Percentiles rank a stretch among this genome's conserved stretches.
Conservation (phyloP, 768 basidiomycete species). For the Boletales sp. region DNA sequence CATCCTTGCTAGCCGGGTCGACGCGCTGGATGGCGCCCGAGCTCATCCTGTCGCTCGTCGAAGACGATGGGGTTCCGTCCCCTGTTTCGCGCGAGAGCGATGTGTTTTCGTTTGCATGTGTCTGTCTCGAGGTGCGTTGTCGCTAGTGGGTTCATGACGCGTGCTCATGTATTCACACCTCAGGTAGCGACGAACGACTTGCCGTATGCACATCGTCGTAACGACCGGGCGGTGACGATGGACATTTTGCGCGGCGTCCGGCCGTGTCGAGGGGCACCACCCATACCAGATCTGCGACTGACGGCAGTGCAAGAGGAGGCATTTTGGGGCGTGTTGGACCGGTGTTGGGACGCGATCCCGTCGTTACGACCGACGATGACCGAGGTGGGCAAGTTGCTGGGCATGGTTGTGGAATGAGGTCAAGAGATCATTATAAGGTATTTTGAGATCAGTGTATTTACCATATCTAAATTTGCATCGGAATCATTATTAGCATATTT, state of each 20-base stretch:
- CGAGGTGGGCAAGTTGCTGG: conserved; percentile 26
- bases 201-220: conserved; percentile 51
- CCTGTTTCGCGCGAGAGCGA: conserved; percentile 51
- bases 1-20: conserved; percentile 33
- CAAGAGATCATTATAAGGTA: too few relatives aligned
- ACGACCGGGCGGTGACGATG: conserved; percentile 53
- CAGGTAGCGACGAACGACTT: conserved; percentile 50
- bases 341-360: conserved; percentile 42
- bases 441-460: too few relatives aligned
- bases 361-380: conserved; percentile 42
- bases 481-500: too few relatives aligned
- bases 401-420: not conserved
- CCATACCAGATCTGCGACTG: conserved; percentile 15
- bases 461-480: too few relatives aligned
- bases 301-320: conserved; percentile 22
- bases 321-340: conserved; percentile 45
- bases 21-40: conserved; percentile 51
- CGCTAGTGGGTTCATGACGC: not conserved
- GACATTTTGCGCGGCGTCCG: conserved; percentile 52
- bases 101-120: conserved; percentile 58
- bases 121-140: conserved; percentile 51
- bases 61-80: conserved; percentile 41
- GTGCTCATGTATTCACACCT: not conserved
- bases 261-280: conserved; percentile 37
- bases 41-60: conserved; percentile 46